Evolutionary conservation across 1,284 basidiomycete genomes (phyloP).

Genomic region (Ceratobasidium sp.): DNA sequence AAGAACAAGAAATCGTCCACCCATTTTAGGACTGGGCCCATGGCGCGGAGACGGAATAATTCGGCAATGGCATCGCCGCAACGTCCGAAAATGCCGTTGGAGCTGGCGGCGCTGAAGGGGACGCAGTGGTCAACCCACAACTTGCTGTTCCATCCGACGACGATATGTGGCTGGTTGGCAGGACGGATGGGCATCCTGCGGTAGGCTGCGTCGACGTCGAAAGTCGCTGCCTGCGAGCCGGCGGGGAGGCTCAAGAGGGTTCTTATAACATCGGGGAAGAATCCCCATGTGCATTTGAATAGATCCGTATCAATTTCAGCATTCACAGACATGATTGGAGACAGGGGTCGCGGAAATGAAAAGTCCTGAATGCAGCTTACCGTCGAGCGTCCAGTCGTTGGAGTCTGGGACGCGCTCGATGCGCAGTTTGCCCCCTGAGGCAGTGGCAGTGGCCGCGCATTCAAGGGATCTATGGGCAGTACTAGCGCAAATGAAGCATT

Average conservation of each 20-base stretch:
- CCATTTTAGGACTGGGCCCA: slow-evolving; percentile 55
- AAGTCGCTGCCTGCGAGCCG: slow-evolving; percentile 52
- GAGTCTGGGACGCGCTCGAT: not conserved
- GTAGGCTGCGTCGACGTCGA: slow-evolving; percentile 52
- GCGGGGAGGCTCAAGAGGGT: slow-evolving; percentile 51
- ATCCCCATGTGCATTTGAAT: slow-evolving; percentile 56
- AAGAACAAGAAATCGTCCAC: slow-evolving; percentile 57
- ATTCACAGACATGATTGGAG: slow-evolving; percentile 52
- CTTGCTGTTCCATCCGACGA: slow-evolving; percentile 46
- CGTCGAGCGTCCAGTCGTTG: slow-evolving; percentile 10
- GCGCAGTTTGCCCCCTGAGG: not conserved
- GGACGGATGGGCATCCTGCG: slow-evolving; percentile 52
- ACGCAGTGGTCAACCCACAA: slow-evolving; percentile 50
- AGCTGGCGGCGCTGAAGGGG: slow-evolving; percentile 52
- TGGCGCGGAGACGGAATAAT: slow-evolving; percentile 48
- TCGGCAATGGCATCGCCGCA: slow-evolving; percentile 49
- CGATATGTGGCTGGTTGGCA: slow-evolving; percentile 52
- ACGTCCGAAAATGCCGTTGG: slow-evolving; percentile 50
- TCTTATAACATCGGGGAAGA: slow-evolving; percentile 50
- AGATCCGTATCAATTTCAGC: slow-evolving; percentile 50
- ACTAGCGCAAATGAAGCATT: slow-evolving; percentile 9
- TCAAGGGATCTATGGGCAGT: not conserved
- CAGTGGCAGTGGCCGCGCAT: not conserved
- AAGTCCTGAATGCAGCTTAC: slow-evolving; percentile 55
- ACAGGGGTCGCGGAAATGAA: slow-evolving; percentile 49